Conservation (phyloP, 2,329 filamentous ascomycete genomes). For the Elsinoe arachidis region DNA sequence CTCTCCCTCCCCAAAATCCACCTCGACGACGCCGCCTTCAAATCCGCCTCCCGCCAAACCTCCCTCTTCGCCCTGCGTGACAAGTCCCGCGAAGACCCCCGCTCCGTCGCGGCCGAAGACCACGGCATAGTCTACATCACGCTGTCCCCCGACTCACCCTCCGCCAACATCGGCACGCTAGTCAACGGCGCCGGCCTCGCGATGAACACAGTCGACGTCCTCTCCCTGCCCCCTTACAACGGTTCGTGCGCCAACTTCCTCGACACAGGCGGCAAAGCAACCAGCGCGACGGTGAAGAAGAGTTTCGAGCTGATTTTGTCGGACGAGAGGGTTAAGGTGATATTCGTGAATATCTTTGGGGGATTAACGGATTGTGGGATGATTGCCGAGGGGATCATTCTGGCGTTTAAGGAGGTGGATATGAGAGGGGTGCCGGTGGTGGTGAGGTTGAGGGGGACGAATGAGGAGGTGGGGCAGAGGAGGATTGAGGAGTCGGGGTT, state of each 20-base stretch:
- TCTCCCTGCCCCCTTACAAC: conserved; percentile 49
- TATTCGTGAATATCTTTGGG: conserved; percentile 65
- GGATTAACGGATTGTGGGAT: conserved; percentile 67
- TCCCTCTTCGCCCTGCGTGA: conserved; percentile 53
- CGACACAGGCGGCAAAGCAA: conserved; percentile 84
- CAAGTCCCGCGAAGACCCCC: conserved; percentile 41
- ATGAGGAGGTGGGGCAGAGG: conserved; percentile 60
- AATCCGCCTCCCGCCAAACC: conserved; percentile 52
- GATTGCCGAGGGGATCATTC: conserved; percentile 66
- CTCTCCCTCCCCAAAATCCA: conserved; percentile 50
- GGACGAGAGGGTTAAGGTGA: conserved; percentile 62
- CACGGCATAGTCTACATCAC: conserved; percentile 74
- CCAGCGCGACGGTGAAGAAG: conserved; percentile 67
- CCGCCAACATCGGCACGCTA: conserved; percentile 65
- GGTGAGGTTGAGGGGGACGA: conserved; percentile 67
- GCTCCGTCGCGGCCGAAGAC: conserved; percentile 55
- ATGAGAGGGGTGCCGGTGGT: conserved; percentile 55
- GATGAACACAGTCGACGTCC: conserved; percentile 82
- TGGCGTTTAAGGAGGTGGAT: conserved; percentile 62
- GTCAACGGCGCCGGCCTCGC: conserved; percentile 85
- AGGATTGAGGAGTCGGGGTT: conserved; percentile 62
- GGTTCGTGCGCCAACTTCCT: conserved; percentile 74
- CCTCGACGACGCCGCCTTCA: conserved; percentile 63
- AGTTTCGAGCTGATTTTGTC: conserved; percentile 65
- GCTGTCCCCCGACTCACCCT: conserved; percentile 35